Percentiles rank a stretch among this genome's conserved stretches.
Evolutionary conservation across 352 stramenopile species (phyloP).

Genomic region (Phytophthora melonis): DNA sequence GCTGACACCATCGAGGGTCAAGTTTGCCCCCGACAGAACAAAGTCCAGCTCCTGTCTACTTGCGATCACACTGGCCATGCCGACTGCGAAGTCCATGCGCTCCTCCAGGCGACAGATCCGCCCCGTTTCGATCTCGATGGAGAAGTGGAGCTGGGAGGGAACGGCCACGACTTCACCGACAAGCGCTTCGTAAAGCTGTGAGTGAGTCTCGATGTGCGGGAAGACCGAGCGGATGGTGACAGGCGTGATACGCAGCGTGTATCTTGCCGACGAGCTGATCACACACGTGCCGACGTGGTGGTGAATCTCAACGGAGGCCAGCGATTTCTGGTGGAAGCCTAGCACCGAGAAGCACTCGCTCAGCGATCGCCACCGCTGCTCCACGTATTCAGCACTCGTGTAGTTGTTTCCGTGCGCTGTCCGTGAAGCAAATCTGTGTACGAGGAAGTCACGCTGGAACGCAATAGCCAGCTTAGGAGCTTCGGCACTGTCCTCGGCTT

Average conservation of each 20-base stretch:
- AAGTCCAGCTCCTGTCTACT: background rate
- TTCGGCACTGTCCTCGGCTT: background rate
- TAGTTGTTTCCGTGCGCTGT: background rate
- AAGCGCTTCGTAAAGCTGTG: background rate
- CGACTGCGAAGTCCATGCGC: conserved; percentile 10
- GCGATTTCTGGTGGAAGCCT: background rate
- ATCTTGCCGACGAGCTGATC: background rate
- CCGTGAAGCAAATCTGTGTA: background rate
- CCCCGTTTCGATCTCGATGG: background rate
- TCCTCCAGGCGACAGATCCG: conserved; percentile 15
- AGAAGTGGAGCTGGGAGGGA: conserved; percentile 15
- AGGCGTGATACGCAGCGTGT: conserved; percentile 4
- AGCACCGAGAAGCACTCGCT: background rate
- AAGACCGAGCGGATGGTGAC: background rate
- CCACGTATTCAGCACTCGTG: background rate
- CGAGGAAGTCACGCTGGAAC: background rate
- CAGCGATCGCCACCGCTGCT: background rate
- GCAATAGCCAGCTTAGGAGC: background rate
- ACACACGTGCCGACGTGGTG: background rate
- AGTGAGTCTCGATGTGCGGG: background rate
- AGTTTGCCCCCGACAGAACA: background rate
- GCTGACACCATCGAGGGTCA: conserved; percentile 1
- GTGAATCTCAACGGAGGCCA: background rate
- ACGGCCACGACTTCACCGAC: conserved; percentile 1
- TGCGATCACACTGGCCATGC: background rate